phyloP scores from a whole-genome alignment of 495 filamentous ascomycete genomes.

The Xylaria telfairii region DNA sequence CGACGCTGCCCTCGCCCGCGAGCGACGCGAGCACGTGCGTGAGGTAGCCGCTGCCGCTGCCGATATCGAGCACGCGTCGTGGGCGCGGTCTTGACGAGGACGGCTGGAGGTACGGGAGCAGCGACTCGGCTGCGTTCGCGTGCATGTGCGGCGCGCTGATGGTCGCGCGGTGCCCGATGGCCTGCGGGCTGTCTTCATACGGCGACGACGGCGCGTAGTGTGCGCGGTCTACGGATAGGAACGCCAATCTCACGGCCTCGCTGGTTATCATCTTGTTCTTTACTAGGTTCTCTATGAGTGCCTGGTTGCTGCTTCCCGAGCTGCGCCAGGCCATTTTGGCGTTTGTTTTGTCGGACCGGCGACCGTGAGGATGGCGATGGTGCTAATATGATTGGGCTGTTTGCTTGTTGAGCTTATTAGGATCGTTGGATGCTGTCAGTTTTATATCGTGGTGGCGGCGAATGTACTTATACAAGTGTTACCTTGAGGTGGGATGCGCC shows the following conservation, averaged over 20 bases:
- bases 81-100: conserved; percentile 15
- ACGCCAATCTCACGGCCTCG: conserved; percentile 74
- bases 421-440: background rate
- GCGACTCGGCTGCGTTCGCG: conserved; percentile 73
- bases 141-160: conserved; percentile 99
- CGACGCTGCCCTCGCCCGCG: conserved; percentile 64
- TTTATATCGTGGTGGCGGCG: background rate
- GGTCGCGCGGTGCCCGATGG: conserved; percentile 86
- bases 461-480: background rate
- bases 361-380: background rate
- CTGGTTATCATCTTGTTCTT: conserved; percentile 73
- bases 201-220: conserved; percentile 73
- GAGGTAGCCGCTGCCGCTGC: conserved; percentile 88
- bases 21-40: conserved; percentile 89
- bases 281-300: conserved; percentile 80
- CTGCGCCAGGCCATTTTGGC: conserved; percentile 88
- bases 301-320: conserved; percentile 77
- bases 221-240: conserved; percentile 85
- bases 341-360: background rate
- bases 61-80: conserved; percentile 79
- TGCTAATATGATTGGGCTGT: background rate
- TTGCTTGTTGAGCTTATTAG: background rate
- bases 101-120: conserved; percentile 65
- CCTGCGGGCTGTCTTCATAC: conserved; percentile 90
- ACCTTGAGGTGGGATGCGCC: background rate